phyloP scores from a whole-genome alignment of 2,329 filamentous ascomycete genomes.

The Lecanosticta acicola region DNA sequence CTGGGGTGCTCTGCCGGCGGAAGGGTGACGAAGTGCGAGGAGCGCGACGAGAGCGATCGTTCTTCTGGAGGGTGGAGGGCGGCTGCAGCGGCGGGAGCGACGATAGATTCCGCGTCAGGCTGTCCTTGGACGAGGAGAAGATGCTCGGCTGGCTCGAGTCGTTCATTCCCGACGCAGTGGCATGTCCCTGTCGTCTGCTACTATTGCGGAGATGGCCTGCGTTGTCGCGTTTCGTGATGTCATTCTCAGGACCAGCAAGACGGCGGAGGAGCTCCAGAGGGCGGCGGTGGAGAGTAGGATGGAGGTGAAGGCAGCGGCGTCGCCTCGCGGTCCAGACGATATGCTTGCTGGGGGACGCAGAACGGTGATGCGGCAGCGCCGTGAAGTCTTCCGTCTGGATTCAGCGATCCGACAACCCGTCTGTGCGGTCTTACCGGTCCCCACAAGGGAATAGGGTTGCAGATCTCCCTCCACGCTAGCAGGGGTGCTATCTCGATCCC shows the following conservation, averaged over 20 bases:
- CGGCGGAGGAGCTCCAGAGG: not conserved
- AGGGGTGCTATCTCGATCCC: not conserved
- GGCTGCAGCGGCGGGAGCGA: slow-evolving; percentile 5
- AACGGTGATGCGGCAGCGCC: too few relatives aligned
- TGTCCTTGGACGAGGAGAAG: slow-evolving; percentile 20
- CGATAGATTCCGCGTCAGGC: slow-evolving; percentile 3
- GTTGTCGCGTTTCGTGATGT: not conserved
- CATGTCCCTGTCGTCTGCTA: not conserved
- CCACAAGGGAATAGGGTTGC: not conserved
- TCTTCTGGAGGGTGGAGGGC: not conserved
- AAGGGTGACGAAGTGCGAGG: slow-evolving; percentile 18
- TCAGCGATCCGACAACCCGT: too few relatives aligned
- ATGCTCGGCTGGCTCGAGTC: slow-evolving; percentile 10
- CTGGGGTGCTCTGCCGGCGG: slow-evolving; percentile 16
- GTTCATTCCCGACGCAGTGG: slow-evolving; percentile 12
- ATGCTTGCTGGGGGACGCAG: too few relatives aligned
- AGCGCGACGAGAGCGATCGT: slow-evolving; percentile 3
- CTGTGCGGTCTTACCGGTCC: not conserved
- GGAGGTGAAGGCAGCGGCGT: not conserved
- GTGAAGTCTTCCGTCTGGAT: too few relatives aligned
- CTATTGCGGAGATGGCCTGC: not conserved
- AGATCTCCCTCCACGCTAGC: not conserved
- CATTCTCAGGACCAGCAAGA: not conserved
- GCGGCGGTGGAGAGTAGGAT: not conserved
- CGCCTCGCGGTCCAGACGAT: too few relatives aligned